phyloP scores from a whole-genome alignment of 2,329 filamentous ascomycete species.

The Cladosporium sp. region DNA sequence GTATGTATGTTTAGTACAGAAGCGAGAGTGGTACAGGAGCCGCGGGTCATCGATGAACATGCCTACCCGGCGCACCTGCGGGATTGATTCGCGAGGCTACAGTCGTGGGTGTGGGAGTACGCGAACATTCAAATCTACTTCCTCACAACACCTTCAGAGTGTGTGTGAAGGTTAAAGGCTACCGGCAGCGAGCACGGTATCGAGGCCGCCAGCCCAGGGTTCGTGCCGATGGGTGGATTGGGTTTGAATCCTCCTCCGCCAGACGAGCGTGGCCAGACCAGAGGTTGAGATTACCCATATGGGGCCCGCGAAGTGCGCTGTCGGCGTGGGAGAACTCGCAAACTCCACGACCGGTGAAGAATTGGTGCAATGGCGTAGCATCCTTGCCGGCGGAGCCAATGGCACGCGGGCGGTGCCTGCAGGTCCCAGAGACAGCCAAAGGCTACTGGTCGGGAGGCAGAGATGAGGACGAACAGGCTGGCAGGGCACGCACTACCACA shows the following conservation, averaged over 20 bases:
- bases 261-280: background rate
- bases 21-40: background rate
- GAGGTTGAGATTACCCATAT: constrained; percentile 5
- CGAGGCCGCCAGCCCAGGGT: background rate
- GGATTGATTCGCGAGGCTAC: too few relatives aligned
- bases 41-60: background rate
- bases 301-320: constrained; percentile 1
- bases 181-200: background rate
- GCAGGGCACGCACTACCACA: background rate
- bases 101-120: too few relatives aligned
- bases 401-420: constrained; percentile 6
- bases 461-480: too few relatives aligned
- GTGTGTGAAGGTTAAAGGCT: background rate
- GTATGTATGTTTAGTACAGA: too few relatives aligned
- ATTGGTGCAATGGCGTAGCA: constrained; percentile 9
- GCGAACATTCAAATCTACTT: too few relatives aligned
- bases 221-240: constrained; percentile 1
- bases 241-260: background rate
- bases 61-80: background rate
- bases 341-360: background rate
- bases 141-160: too few relatives aligned
- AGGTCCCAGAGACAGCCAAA: background rate
- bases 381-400: constrained; percentile 7
- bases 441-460: background rate
- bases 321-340: background rate